phyloP scores from a whole-genome alignment of 495 filamentous ascomycete genomes.

The Aspergillus affinis region DNA sequence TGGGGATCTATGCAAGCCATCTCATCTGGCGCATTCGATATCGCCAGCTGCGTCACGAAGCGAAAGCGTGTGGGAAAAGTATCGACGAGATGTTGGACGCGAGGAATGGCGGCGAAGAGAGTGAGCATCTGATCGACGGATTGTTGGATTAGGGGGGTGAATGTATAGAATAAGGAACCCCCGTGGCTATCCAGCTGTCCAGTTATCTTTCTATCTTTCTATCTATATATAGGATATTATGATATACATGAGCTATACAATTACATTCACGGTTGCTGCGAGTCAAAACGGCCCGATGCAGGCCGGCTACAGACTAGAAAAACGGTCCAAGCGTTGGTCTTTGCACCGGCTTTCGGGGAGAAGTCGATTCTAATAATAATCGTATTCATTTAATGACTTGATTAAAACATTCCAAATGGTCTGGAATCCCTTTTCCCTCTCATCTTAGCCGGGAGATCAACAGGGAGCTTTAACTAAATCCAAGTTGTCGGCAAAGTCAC shows the following conservation, averaged over 20 bases:
- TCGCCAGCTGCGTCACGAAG: slow-evolving; percentile 55
- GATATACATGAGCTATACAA: not conserved
- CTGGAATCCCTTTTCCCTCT: not conserved
- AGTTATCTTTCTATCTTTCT: not conserved
- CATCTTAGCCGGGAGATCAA: not conserved
- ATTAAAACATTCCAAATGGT: not conserved
- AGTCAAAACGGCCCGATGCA: not conserved
- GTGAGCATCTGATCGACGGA: not conserved
- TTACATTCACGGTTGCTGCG: not conserved
- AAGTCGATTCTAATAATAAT: not conserved
- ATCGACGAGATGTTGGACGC: slow-evolving; percentile 62
- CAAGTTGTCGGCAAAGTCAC: not conserved
- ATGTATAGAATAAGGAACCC: not conserved
- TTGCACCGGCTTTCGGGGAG: not conserved
- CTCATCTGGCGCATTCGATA: slow-evolving; percentile 66
- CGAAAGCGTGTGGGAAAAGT: slow-evolving; percentile 54
- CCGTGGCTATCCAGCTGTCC: not conserved
- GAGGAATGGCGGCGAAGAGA: slow-evolving; percentile 7
- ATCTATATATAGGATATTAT: not conserved
- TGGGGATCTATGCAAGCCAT: slow-evolving; percentile 68
- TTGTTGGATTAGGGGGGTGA: not conserved
- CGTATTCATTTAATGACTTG: too few relatives aligned
- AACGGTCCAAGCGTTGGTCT: slow-evolving; percentile 12
- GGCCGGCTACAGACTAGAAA: not conserved
- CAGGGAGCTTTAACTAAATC: not conserved